Evolutionary conservation across 1,284 basidiomycete species (phyloP).

Genomic region (Violaceomyces palustris): DNA sequence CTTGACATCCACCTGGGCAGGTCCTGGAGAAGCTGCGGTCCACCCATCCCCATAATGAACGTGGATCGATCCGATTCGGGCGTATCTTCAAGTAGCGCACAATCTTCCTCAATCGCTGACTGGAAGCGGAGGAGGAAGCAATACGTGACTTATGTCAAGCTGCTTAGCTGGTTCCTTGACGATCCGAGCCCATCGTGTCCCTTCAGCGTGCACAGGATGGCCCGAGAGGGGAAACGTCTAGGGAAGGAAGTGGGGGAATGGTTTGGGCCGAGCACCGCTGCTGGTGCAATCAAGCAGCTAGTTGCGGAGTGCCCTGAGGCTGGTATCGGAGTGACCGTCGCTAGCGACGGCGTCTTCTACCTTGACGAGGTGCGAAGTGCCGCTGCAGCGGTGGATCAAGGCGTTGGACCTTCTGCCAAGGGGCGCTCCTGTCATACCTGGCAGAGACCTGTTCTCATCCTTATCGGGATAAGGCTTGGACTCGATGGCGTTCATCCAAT

Average conservation of each 20-base stretch:
- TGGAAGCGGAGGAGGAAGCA: constrained; percentile 4
- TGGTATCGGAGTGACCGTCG: constrained; percentile 74
- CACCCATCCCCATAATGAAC: no score
- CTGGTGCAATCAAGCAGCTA: constrained; percentile 76
- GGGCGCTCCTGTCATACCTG: constrained; percentile 55
- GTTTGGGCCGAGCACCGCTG: constrained; percentile 96
- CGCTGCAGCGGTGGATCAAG: constrained; percentile 63
- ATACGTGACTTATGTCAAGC: constrained; percentile 67
- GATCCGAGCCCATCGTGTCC: constrained; percentile 80
- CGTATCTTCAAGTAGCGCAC: no score
- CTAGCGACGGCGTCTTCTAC: constrained; percentile 72
- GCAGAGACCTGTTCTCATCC: constrained; percentile 79
- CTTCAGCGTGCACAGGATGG: constrained; percentile 94
- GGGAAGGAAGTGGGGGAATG: constrained; percentile 94
- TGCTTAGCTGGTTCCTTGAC: constrained; percentile 91
- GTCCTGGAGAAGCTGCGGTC: constrained; percentile 37
- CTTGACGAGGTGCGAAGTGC: constrained; percentile 79
- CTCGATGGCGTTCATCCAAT: constrained; percentile 89
- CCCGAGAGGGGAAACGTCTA: constrained; percentile 83
- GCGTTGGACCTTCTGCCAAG: neutral
- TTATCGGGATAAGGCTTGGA: constrained; percentile 81
- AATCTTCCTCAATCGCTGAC: constrained; percentile 1
- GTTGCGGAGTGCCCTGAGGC: constrained; percentile 71
- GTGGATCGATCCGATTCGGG: no score
- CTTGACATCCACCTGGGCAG: constrained; percentile 72